Conservation (phyloP, 257 asterid species). For the Solanum clarkiae region DNA sequence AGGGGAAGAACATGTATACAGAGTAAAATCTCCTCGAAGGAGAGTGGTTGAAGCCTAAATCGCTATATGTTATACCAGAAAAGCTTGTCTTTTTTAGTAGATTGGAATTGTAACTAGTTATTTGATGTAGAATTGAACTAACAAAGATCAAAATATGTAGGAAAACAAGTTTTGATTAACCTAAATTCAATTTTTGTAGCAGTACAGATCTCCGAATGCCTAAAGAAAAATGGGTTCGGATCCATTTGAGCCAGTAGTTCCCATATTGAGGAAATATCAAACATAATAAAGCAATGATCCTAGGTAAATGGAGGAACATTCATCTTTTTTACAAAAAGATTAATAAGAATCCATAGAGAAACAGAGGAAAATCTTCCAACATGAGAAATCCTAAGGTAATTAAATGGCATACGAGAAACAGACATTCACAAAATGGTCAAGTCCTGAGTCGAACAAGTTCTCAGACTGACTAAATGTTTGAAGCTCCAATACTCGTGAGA, state of each 20-base stretch:
- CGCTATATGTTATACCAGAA: neutral
- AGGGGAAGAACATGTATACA: slow-evolving; percentile 57
- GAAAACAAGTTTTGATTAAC: neutral
- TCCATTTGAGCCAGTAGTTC: no score
- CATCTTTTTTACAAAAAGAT: neutral
- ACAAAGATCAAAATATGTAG: neutral
- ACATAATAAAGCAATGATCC: neutral
- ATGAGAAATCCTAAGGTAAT: neutral
- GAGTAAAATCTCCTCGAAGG: slow-evolving; percentile 44
- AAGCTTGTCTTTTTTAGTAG: neutral
- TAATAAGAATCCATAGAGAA: neutral
- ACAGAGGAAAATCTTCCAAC: neutral
- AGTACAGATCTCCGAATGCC: no score
- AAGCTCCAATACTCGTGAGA: slow-evolving; percentile 4
- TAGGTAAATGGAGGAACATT: neutral
- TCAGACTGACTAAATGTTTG: neutral
- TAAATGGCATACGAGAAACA: neutral
- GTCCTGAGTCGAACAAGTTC: slow-evolving; percentile 1
- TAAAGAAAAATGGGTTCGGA: no score
- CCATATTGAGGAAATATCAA: no score
- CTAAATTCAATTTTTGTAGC: neutral
- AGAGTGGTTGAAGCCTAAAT: slow-evolving; percentile 32
- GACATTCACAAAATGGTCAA: slow-evolving; percentile 13
- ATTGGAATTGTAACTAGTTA: slow-evolving; percentile 11
- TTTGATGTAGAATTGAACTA: neutral